Percentiles rank a stretch among this genome's conserved stretches.
Conservation (phyloP, 139 green algal species). For the Chlamydomonas sphaeroides region DNA sequence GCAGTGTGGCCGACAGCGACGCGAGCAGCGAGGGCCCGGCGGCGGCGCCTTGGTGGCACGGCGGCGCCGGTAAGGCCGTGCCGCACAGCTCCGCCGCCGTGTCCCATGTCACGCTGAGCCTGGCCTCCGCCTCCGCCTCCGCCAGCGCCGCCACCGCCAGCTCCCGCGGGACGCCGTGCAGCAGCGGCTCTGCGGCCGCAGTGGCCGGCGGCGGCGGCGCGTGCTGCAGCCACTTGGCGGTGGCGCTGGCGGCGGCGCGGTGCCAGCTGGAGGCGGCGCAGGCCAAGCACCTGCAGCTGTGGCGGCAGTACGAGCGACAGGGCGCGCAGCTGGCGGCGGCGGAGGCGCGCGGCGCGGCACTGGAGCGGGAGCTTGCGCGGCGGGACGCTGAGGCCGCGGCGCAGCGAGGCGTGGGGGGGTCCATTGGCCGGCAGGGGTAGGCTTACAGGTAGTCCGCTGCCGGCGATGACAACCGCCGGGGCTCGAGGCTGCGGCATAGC, state of each 20-base stretch:
- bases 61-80: too few species aligned
- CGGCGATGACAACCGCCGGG: too few species aligned
- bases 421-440: too few species aligned
- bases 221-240: too few species aligned
- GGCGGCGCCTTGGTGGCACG: too few species aligned
- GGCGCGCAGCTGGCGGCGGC: not conserved
- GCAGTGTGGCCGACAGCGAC: too few species aligned
- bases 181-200: not conserved
- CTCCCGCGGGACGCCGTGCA: not conserved
- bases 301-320: conserved; percentile 11
- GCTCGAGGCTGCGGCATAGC: too few species aligned
- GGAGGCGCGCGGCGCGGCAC: not conserved
- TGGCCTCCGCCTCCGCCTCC: too few species aligned
- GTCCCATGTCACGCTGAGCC: too few species aligned
- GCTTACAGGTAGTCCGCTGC: too few species aligned
- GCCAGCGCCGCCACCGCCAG: not conserved
- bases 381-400: not conserved
- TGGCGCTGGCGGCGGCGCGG: not conserved
- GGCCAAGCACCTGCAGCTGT: not conserved
- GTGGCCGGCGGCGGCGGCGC: not conserved
- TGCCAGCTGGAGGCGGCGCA: not conserved
- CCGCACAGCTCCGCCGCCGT: too few species aligned
- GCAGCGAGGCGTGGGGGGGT: too few species aligned
- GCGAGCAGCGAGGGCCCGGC: not conserved
- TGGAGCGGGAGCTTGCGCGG: not conserved